A percentile compares a stretch with the other conserved stretches of the same genome.
These are phyloP conservation scores for Rubroshorea leprosula DNA, from an alignment of 345 rosid species.

Conservation along the genomic window DNA sequence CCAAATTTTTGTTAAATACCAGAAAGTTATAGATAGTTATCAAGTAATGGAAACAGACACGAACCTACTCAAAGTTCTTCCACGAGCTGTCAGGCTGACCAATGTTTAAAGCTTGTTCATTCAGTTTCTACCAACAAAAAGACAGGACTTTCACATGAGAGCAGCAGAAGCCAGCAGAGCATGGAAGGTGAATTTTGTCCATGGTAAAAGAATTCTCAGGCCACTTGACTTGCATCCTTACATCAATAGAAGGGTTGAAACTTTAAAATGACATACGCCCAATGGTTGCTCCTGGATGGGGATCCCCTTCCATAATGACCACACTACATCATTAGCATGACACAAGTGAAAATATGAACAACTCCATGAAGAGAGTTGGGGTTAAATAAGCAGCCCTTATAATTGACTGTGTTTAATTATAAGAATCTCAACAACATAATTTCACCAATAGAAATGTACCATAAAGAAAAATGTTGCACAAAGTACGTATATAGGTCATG, in stretches of 20 bases:
- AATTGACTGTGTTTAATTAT: no score
- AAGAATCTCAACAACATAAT: no score
- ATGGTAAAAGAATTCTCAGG: slow-evolving; percentile 15
- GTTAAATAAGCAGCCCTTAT: slow-evolving; percentile 7
- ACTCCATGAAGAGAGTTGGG: neutral
- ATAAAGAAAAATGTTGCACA: no score
- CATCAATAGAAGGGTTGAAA: slow-evolving; percentile 90
- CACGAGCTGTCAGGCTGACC: slow-evolving; percentile 33
- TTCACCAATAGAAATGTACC: no score
- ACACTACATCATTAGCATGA: slow-evolving; percentile 31
- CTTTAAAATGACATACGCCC: slow-evolving; percentile 95
- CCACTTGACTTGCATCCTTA: slow-evolving; percentile 38
- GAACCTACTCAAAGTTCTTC: slow-evolving; percentile 42
- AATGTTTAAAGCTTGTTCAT: slow-evolving; percentile 42
- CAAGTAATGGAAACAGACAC: slow-evolving; percentile 5
- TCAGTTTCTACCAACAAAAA: slow-evolving; percentile 62
- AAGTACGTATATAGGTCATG: no score
- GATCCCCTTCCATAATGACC: slow-evolving; percentile 89
- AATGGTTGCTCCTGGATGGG: slow-evolving; percentile 68
- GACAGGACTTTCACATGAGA: slow-evolving; percentile 20
- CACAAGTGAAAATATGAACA: neutral
- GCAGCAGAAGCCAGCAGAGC: slow-evolving; percentile 12
- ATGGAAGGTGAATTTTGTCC: slow-evolving; percentile 16
- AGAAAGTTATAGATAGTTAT: no score
- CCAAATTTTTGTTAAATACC: no score